Percentiles rank a stretch among this genome's conserved stretches.
These are phyloP conservation scores for Colletotrichum tropicale DNA, from an alignment of 2,329 filamentous ascomycete genomes.

Conservation along the genomic window DNA sequence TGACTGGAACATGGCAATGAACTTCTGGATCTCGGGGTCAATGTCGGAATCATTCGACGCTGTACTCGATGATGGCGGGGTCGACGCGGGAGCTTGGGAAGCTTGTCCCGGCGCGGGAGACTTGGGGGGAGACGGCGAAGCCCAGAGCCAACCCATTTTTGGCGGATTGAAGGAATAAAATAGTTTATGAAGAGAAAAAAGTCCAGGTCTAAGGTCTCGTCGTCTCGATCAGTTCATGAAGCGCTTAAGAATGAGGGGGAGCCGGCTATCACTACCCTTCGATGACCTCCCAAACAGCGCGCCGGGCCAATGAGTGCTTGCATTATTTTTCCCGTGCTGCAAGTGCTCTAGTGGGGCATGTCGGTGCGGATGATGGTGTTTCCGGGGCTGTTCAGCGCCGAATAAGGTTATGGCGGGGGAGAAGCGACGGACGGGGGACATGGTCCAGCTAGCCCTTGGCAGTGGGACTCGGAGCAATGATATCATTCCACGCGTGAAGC, in stretches of 20 bases:
- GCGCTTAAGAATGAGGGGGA: constrained; percentile 12
- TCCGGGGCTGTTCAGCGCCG: not conserved
- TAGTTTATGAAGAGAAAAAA: no score
- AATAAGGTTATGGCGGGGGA: constrained; percentile 3
- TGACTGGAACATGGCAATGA: constrained; percentile 51
- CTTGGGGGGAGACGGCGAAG: constrained; percentile 41
- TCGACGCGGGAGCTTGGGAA: constrained; percentile 23
- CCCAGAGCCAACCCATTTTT: constrained; percentile 69
- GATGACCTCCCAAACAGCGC: constrained; percentile 11
- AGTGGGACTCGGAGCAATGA: constrained; percentile 8
- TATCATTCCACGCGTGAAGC: constrained; percentile 7
- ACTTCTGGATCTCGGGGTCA: constrained; percentile 60
- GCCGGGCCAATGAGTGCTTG: constrained; percentile 16
- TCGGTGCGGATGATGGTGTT: constrained; percentile 10
- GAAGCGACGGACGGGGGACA: not conserved
- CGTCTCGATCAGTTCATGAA: not conserved
- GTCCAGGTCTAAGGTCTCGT: not conserved
- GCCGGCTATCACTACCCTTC: constrained; percentile 9
- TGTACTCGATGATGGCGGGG: constrained; percentile 18
- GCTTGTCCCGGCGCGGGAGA: constrained; percentile 26
- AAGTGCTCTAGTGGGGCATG: not conserved
- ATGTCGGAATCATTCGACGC: constrained; percentile 22
- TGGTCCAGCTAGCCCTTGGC: not conserved
- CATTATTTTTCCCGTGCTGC: constrained; percentile 12
- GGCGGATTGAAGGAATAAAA: not conserved